These are phyloP conservation scores for Hondaea fermentalgiana DNA, from an alignment of 108 stramenopile species.

Conservation along the genomic window DNA sequence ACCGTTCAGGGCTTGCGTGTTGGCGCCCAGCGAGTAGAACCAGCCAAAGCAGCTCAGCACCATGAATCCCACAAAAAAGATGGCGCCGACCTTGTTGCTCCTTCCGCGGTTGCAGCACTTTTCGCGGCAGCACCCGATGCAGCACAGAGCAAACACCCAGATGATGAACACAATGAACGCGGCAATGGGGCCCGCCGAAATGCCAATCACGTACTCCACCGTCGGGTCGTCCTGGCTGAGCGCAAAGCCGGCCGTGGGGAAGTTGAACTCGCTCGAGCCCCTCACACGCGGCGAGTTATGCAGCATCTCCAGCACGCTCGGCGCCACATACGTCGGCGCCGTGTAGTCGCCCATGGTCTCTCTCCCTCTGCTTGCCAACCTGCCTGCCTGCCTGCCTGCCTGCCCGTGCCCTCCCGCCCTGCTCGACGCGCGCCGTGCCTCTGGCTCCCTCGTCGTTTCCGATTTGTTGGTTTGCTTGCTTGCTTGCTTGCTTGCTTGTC, in stretches of 20 bases:
- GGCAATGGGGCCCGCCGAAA: background rate
- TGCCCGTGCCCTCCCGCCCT: no score
- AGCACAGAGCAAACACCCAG: background rate
- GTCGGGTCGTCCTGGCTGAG: background rate
- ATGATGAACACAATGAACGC: background rate
- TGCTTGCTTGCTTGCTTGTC: no score
- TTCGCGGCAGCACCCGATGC: background rate
- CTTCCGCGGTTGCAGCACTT: background rate
- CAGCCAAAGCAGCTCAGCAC: background rate
- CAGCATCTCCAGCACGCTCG: background rate
- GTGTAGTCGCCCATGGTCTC: background rate
- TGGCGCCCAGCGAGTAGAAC: background rate
- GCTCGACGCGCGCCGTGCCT: no score
- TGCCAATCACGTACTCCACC: background rate
- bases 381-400: no score
- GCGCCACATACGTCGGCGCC: background rate
- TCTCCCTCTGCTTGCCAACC: background rate
- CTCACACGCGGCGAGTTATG: background rate
- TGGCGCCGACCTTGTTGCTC: background rate
- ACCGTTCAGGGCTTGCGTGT: background rate
- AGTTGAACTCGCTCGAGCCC: background rate
- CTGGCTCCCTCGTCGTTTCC: no score
- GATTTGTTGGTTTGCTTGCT: no score
- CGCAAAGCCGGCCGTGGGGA: background rate
- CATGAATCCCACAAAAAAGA: background rate